Base-by-base conservation (phyloP, 352 stramenopile species). In the Pythium aphanidermatum region DNA sequence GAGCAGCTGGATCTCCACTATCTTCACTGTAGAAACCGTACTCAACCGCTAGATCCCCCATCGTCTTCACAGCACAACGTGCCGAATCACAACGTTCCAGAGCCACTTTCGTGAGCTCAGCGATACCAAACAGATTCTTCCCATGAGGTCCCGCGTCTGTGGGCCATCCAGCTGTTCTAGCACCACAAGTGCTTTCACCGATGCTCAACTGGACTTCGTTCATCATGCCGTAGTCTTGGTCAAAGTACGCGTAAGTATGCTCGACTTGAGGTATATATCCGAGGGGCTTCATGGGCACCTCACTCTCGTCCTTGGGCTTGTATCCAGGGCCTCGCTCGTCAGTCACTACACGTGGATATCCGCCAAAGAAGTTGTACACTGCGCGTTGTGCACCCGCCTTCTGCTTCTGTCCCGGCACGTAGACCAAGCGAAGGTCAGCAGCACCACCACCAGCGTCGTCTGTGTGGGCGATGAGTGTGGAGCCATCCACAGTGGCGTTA, bases 11-110 rank as follows among this genome's bases (percentile, higher is more conserved):
- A 58, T 74, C 55, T 17, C 69, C 69, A 24, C 60, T 74, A 44
- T 88, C 72, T 52, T 84, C 85, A 45, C 82, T 87, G 63, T 93
- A 96, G 58, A 95, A 97, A 6, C 88, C 88, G 63, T 96, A 74
- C 50, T 94, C 50, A 12, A 83, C 77, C 0, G 88, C 88, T 9
- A 97, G 60, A 17, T 84, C 65, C 25, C 88, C 88, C 83, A 97
- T 97, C 24, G 84, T 83, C 55, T 76, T 36, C 11, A 86, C 58
- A 6, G 83, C 59, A 76, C 73, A 75, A 38, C 65, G 63, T 11
- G 84, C 82, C 14, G 70, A 82, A 14, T 79, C 64, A 17, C 68
- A 73, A 21, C 84, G 69, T 56, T 95, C 84, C 19, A 95, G 70
- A 28, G 79, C 84, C 14, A 95, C 72, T 23, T 85, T 82, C 14